Base-by-base conservation (phyloP, 2,329 filamentous ascomycete species). In the Pseudogymnoascus sp. region DNA sequence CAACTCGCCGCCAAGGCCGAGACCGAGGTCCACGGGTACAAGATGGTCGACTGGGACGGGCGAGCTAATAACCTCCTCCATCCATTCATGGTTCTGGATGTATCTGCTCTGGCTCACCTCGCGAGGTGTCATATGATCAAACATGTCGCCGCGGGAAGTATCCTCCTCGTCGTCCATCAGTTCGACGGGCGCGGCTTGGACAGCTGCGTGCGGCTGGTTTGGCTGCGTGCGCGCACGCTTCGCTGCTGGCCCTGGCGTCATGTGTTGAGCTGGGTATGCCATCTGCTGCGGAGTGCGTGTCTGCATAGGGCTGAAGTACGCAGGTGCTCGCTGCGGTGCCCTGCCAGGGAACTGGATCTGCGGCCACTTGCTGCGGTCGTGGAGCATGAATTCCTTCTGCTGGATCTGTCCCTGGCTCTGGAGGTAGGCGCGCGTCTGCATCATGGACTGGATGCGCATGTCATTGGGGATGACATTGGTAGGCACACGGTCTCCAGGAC, bases 81-180 rank as follows among this genome's bases (percentile, higher is more conserved):
- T 96, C 94, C 92, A 97, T 72, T 96, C 90, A 68, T 99, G 92
- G 68, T 99, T 95, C 70, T 96, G 91, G 71, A 87, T 87, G 72
- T 96, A 99, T 60, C 94, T 83, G 64, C 85, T 83, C 62, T 90
- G 78, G 66, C 91, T 95, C 63, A 99, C 88, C 64, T 99, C 94
- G 41, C 92, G 83, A 2, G 92, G 92, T 0, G 90, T 92, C 63
- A 96, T 77, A 64, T 90, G 83, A 70, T 99, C 94, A 68, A 99
- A 90, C 71, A 92, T 81, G 71, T 99, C 94, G 26, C 91, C 91
- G 18, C 89, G 81, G 5, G 87, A 88, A 2, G 88, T 88, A 69
- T 96, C 92, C 71, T 97, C 92, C 57, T 95, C 90, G 61, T 96
- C 92, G 59, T 96, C 91, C 58, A 90, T 80, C n/a, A 73, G 71